Evolutionary conservation across 345 rosid genomes (phyloP).

Genomic region (Boechera divaricarpa): DNA sequence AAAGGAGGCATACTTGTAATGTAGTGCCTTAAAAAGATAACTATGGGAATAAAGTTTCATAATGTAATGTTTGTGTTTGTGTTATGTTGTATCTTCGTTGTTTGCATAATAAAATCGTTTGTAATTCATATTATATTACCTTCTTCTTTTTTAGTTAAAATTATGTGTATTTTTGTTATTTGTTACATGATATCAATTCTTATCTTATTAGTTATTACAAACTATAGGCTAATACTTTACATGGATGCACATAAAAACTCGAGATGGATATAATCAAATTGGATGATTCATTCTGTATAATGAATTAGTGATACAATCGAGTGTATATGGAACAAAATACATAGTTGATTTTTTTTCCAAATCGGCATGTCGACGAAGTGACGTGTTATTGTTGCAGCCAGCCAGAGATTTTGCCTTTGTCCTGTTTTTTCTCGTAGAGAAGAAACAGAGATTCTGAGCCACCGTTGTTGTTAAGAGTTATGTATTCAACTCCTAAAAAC

Average conservation of each 20-base stretch:
- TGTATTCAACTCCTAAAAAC: too few species aligned
- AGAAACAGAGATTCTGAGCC: not conserved
- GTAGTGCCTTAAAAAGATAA: too few species aligned
- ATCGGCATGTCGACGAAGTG: slow-evolving; percentile 38
- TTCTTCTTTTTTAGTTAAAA: too few species aligned
- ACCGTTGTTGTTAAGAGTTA: too few species aligned
- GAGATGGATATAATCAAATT: slow-evolving; percentile 12
- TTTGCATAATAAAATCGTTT: too few species aligned
- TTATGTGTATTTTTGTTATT: too few species aligned
- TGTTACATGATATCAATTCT: too few species aligned
- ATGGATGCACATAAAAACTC: slow-evolving; percentile 38
- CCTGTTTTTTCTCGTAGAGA: not conserved
- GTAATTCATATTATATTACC: too few species aligned
- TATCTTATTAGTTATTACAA: slow-evolving; percentile 7
- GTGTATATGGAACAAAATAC: slow-evolving; percentile 34
- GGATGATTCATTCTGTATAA: slow-evolving; percentile 34
- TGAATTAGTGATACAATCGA: slow-evolving; percentile 25
- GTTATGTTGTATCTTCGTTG: too few species aligned
- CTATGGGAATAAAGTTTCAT: too few species aligned
- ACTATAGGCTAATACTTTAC: slow-evolving; percentile 37
- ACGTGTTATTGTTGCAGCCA: slow-evolving; percentile 29
- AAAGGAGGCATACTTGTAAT: too few species aligned
- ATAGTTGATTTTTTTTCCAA: slow-evolving; percentile 10
- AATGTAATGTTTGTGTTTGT: too few species aligned
- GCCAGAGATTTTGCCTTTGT: slow-evolving; percentile 4